These are phyloP conservation scores for Cubamyces sp. DNA, from an alignment of 768 basidiomycete genomes.

Conservation along the genomic window DNA sequence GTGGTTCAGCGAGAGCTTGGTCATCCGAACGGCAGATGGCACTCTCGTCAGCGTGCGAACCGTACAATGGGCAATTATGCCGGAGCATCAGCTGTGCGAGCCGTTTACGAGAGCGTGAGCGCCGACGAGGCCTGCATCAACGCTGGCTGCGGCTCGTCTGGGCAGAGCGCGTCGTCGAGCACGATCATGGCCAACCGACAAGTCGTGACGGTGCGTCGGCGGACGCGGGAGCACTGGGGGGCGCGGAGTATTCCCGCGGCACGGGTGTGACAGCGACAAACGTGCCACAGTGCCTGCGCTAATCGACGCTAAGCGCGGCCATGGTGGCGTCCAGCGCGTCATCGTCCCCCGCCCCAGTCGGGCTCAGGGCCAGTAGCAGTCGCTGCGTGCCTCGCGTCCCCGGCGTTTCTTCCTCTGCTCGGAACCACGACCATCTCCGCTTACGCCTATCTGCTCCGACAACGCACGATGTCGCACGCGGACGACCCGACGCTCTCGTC, in stretches of 20 bases:
- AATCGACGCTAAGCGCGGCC: slow-evolving; percentile 17
- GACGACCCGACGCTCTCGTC: slow-evolving; percentile 17
- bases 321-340: slow-evolving; percentile 21
- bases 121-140: too few species aligned
- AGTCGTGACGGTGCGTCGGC: slow-evolving; percentile 6
- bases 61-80: too few species aligned
- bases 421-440: slow-evolving; percentile 16
- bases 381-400: slow-evolving; percentile 2
- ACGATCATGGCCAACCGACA: not conserved
- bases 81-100: too few species aligned
- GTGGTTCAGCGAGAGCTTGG: too few species aligned
- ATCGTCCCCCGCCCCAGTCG: slow-evolving; percentile 7
- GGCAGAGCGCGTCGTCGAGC: too few species aligned
- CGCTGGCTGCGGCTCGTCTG: too few species aligned
- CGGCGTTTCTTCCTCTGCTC: slow-evolving; percentile 7
- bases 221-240: not conserved
- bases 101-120: too few species aligned
- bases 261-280: slow-evolving; percentile 19
- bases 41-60: too few species aligned
- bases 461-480: slow-evolving; percentile 11
- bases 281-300: slow-evolving; percentile 24
- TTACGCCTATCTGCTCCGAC: not conserved
- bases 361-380: not conserved
- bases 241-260: slow-evolving; percentile 9
- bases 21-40: too few species aligned